These are phyloP conservation scores for Saturnispora serradocipensis DNA, from an alignment of 805 yeast genomes.

Conservation along the genomic window DNA sequence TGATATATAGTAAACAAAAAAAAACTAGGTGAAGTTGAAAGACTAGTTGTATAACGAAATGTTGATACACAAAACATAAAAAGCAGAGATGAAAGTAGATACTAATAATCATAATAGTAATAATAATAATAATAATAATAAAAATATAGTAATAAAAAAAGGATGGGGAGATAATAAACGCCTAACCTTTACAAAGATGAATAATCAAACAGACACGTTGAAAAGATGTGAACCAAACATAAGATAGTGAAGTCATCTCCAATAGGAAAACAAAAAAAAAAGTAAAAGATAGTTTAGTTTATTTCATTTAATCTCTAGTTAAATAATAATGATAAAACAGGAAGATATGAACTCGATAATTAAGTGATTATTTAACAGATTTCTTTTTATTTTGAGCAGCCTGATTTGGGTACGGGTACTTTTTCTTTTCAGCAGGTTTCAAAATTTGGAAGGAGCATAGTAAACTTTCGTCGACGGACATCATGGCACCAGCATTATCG, in stretches of 20 bases:
- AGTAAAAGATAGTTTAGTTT: neutral
- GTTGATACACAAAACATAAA: neutral
- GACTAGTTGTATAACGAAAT: neutral
- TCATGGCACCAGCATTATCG: conserved; percentile 99
- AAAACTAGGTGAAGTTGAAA: neutral
- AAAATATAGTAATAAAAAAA: neutral
- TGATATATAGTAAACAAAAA: neutral
- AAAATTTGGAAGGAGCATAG: conserved; percentile 93
- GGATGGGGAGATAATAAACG: neutral
- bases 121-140: neutral
- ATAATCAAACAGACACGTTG: neutral
- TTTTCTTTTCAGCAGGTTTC: conserved; percentile 96
- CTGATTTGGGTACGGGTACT: conserved; percentile 29
- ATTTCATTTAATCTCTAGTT: neutral
- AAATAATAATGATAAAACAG: neutral
- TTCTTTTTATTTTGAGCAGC: conserved; percentile 4
- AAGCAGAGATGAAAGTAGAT: neutral
- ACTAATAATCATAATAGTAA: neutral
- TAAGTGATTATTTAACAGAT: conserved; percentile 1
- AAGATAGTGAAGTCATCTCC: neutral
- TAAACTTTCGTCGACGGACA: conserved; percentile 95
- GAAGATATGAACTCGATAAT: neutral
- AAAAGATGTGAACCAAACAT: neutral
- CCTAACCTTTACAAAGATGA: neutral
- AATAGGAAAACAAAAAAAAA: neutral